These are phyloP conservation scores for Typha latifolia DNA, from an alignment of 176 grass and related monocot species.

Conservation along the genomic window DNA sequence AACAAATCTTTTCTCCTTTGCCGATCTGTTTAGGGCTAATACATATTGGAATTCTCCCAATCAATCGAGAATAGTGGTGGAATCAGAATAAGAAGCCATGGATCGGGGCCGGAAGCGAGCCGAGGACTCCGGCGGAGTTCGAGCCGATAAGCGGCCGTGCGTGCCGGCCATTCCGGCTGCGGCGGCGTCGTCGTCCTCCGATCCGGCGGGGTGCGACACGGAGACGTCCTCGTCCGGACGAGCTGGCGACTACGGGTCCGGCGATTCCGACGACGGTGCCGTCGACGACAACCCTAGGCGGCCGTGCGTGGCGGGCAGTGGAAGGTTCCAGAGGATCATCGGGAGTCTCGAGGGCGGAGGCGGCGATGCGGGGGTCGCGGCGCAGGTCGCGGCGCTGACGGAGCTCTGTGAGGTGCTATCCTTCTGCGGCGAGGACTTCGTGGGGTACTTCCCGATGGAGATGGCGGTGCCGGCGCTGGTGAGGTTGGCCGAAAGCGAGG, in stretches of 20 bases:
- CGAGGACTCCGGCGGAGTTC: conserved; percentile 44
- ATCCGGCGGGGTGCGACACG: conserved; percentile 41
- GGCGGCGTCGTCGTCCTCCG: neutral
- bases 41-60: neutral
- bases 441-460: conserved; percentile 50
- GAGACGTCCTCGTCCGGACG: conserved; percentile 50
- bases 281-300: conserved; percentile 5
- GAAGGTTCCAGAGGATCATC: conserved; percentile 50
- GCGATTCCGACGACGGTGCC: conserved; percentile 23
- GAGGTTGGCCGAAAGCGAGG: conserved; percentile 28
- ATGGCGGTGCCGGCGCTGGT: conserved; percentile 56
- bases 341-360: conserved; percentile 40
- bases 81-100: conserved; percentile 22
- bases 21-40: neutral
- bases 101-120: conserved; percentile 88
- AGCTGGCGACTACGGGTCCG: conserved; percentile 44
- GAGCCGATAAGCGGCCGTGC: conserved; percentile 88
- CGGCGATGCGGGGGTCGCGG: conserved; percentile 15
- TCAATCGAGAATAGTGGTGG: neutral
- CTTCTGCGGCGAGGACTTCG: conserved; percentile 63
- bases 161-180: neutral
- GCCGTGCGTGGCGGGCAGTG: neutral
- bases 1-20: neutral
- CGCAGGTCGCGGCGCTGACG: conserved; percentile 40
- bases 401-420: conserved; percentile 94